phyloP scores from a whole-genome alignment of 2,329 filamentous ascomycete species.

The Colletotrichum tanaceti region DNA sequence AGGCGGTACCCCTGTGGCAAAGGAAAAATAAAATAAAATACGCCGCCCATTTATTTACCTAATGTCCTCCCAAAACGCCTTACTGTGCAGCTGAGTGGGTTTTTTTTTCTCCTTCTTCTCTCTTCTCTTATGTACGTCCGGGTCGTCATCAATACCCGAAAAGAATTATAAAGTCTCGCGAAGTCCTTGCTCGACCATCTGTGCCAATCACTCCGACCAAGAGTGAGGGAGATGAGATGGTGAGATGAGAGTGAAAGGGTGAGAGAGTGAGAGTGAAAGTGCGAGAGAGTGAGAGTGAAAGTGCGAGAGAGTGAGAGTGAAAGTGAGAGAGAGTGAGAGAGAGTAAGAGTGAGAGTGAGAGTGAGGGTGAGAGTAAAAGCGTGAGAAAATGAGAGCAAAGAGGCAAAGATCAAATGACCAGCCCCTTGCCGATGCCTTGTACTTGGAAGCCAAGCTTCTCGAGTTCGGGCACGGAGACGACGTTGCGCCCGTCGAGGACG shows the following conservation, averaged over 20 bases:
- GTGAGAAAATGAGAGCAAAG: too few relatives aligned
- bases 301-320: too few relatives aligned
- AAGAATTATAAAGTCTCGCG: slow-evolving; percentile 11
- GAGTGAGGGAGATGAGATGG: too few relatives aligned
- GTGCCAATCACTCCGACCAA: too few relatives aligned
- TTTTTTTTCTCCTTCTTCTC: slow-evolving; percentile 11
- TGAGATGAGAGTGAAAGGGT: too few relatives aligned
- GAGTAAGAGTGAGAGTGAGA: too few relatives aligned
- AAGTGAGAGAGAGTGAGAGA: too few relatives aligned
- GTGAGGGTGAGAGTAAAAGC: too few relatives aligned
- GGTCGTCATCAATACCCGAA: slow-evolving; percentile 25
- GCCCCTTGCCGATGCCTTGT: slow-evolving; percentile 55
- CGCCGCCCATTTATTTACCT: slow-evolving; percentile 33
- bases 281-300: too few relatives aligned
- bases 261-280: too few relatives aligned
- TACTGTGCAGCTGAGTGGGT: slow-evolving; percentile 25
- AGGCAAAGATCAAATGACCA: slow-evolving; percentile 49
- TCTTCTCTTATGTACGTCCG: slow-evolving; percentile 30
- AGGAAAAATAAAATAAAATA: slow-evolving; percentile 19
- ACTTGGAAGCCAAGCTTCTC: slow-evolving; percentile 53
- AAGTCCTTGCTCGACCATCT: slow-evolving; percentile 6
- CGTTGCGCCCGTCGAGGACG: slow-evolving; percentile 42
- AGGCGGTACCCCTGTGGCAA: background rate
- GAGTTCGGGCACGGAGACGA: slow-evolving; percentile 40
- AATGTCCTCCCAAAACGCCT: slow-evolving; percentile 33